Evolutionary conservation across 2,329 filamentous ascomycete species (phyloP).

Genomic region (Calonectria fujianensis): DNA sequence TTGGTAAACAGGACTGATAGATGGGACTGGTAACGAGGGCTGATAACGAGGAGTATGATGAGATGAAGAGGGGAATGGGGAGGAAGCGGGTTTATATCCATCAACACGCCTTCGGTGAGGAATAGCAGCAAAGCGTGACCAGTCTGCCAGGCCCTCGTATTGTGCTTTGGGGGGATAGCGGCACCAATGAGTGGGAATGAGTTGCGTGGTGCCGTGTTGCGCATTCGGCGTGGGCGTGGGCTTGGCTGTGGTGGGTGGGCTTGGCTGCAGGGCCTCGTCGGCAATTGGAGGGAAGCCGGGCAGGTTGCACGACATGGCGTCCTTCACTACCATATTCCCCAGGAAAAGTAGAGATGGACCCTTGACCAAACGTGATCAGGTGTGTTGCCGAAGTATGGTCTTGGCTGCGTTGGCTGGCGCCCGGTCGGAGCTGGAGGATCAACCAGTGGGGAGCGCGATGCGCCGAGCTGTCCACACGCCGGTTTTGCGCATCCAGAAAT

Average conservation of each 20-base stretch:
- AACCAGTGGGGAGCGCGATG: not conserved
- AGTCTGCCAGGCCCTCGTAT: not conserved
- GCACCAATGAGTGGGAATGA: not conserved
- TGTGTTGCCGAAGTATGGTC: not conserved
- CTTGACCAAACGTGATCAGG: not conserved
- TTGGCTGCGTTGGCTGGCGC: constrained; percentile 7
- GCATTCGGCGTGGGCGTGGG: not conserved
- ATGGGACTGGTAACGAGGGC: too few relatives aligned
- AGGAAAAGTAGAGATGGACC: not conserved
- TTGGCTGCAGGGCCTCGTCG: constrained; percentile 4
- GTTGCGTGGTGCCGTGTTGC: not conserved
- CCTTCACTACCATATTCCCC: not conserved
- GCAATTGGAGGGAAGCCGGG: not conserved
- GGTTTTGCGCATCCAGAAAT: not conserved
- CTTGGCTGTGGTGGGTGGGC: too few relatives aligned
- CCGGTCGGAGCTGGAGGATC: not conserved
- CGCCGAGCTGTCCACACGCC: not conserved
- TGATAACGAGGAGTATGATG: not conserved
- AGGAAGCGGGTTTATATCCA: not conserved
- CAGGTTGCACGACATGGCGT: not conserved
- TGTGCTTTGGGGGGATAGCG: not conserved
- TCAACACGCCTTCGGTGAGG: not conserved
- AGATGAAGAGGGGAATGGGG: not conserved
- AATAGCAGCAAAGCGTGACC: not conserved
- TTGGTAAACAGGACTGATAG: too few relatives aligned